Evolutionary conservation across 2,329 filamentous ascomycete genomes (phyloP), one percentile per base, ranked within the genome.

Genomic region (Paecilomyces variotii): DNA sequence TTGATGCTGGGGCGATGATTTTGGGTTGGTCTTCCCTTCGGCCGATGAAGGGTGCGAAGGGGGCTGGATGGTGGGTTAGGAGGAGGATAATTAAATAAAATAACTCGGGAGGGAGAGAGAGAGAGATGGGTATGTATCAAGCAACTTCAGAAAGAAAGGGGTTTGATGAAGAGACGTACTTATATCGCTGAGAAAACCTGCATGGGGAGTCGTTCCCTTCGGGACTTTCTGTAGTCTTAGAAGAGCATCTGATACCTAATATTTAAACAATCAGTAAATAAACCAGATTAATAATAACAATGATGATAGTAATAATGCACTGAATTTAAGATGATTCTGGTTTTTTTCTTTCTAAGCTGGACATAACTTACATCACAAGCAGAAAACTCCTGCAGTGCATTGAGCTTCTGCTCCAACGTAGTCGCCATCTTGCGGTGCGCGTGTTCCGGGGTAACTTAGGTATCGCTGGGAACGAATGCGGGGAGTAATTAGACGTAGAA

Each of bases 231-330:
- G 82, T 54, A 91, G 79, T 67, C 87, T 89, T 57, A 90, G 79
- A 1, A 91, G 80, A 4, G 87, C 87, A 70, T 91, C 88, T 10
- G 88, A 89, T 60, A 90, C 78, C 79, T 89, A 19, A 19, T 19
- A 56, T 34, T 51, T 10, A 32, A 9, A 32, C 28, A 32, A 10
- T 10, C n/a, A n/a, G 35, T 19, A 19, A 19, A 19, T 19, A 19
- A 19, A 19, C 19, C 19, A 19, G 19, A 19, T 19, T 19, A 19
- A 19, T 19, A 19, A 19, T 19, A 10, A 19, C 25, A 7, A 26
- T 28, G 24, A 52, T 45, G 1, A 19, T 10, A 34, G 30, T 2
- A 11, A 11, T 14, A 2, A 6, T 9, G n/a, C 5, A 30, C 30
- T 19, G n/a, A 7, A 54, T 2, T 53, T 45, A 32, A 45, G 52